Evolutionary conservation across 495 filamentous ascomycete genomes (phyloP).

Genomic region (Glarea lozoyensis): DNA sequence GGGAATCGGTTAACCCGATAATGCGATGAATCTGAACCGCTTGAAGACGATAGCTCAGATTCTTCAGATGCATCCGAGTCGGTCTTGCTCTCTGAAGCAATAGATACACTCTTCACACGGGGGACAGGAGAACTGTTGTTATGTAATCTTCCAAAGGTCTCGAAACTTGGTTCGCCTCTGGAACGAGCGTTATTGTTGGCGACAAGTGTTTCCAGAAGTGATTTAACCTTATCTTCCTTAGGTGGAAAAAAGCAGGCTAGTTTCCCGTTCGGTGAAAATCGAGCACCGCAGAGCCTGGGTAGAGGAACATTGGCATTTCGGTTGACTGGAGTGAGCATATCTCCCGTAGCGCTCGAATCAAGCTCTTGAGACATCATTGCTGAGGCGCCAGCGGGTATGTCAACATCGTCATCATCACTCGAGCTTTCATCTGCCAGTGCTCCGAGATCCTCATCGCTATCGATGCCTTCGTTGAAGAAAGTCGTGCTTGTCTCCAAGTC

Average conservation of each 20-base stretch:
- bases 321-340: slow-evolving; percentile 47
- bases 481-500: slow-evolving; percentile 65
- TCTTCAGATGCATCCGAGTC: slow-evolving; percentile 53
- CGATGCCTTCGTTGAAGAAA: slow-evolving; percentile 51
- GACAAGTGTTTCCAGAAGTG: slow-evolving; percentile 51
- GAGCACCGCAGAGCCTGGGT: slow-evolving; percentile 64
- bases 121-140: slow-evolving; percentile 38
- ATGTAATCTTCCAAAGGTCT: slow-evolving; percentile 74
- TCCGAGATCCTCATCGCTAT: slow-evolving; percentile 53
- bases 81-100: slow-evolving; percentile 33
- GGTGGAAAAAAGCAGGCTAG: slow-evolving; percentile 83
- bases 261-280: slow-evolving; percentile 68
- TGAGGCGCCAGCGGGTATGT: slow-evolving; percentile 42
- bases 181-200: slow-evolving; percentile 54
- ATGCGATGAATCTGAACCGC: slow-evolving; percentile 50
- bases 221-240: slow-evolving; percentile 62
- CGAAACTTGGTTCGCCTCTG: slow-evolving; percentile 64
- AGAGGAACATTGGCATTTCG: slow-evolving; percentile 70
- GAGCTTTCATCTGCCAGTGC: slow-evolving; percentile 56
- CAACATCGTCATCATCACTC: slow-evolving; percentile 76
- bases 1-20: slow-evolving; percentile 14
- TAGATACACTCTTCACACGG: slow-evolving; percentile 29
- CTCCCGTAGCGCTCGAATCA: slow-evolving; percentile 37
- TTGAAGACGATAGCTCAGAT: slow-evolving; percentile 57
- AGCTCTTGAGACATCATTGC: slow-evolving; percentile 48